Evolutionary conservation across 768 basidiomycete genomes (phyloP).

Genomic region (Mycena epipterygia): DNA sequence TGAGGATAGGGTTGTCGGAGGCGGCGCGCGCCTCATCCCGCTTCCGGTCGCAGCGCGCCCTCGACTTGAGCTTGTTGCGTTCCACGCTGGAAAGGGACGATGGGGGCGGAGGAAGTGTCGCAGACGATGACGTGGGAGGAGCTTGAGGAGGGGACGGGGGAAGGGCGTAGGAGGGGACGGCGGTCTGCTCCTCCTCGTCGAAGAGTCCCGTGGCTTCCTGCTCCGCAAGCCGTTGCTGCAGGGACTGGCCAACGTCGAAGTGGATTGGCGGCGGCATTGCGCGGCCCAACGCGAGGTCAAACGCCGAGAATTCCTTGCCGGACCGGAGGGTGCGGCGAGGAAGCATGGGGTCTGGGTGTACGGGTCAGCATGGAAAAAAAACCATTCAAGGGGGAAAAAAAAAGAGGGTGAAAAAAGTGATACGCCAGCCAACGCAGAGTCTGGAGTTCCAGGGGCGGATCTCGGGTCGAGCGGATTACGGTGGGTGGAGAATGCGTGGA

Average conservation of each 20-base stretch:
- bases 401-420: not conserved
- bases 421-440: not conserved
- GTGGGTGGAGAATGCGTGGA: not conserved
- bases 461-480: not conserved
- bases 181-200: not conserved
- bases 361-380: not conserved
- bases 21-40: not conserved
- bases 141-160: not conserved
- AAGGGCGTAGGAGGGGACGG: no score
- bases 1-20: not conserved
- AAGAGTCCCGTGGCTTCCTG: not conserved
- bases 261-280: not conserved
- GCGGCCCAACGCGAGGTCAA: not conserved
- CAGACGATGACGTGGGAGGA: not conserved
- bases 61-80: not conserved
- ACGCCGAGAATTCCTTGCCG: not conserved
- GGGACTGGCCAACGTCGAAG: not conserved
- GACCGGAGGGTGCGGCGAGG: not conserved
- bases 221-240: not conserved
- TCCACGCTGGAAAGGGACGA: not conserved
- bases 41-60: not conserved
- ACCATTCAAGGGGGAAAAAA: not conserved
- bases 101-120: not conserved
- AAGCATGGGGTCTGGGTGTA: not conserved
- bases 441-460: not conserved